Evolutionary conservation across 2,329 filamentous ascomycete genomes (phyloP).

Genomic region (Tolypocladium amazonense): DNA sequence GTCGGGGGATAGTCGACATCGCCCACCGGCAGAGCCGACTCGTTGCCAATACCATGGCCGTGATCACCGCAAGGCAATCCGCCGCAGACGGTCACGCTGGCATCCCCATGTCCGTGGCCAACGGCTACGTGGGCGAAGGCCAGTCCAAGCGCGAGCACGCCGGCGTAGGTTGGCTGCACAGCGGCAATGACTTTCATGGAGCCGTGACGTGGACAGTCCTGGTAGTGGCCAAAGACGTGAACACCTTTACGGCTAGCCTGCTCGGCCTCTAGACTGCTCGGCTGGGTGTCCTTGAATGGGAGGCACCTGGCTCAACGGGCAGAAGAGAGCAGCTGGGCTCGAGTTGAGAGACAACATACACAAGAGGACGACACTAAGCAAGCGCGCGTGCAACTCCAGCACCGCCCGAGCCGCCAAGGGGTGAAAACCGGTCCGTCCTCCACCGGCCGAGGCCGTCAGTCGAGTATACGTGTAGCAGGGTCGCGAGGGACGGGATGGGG

Average conservation of each 20-base stretch:
- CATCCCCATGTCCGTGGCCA: neutral
- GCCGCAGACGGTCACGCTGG: conserved; percentile 3
- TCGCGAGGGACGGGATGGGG: neutral
- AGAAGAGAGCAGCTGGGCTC: neutral
- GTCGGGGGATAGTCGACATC: conserved; percentile 30
- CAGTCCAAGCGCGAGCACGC: neutral
- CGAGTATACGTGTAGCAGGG: neutral
- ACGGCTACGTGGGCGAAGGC: neutral
- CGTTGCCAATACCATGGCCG: conserved; percentile 9
- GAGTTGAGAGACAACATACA: neutral
- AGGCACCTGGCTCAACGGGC: neutral
- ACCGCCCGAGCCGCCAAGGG: neutral
- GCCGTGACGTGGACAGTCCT: neutral
- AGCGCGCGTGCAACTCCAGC: neutral
- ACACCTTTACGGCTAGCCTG: neutral
- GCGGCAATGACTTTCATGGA: neutral
- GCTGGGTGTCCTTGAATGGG: neutral
- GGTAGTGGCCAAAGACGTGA: neutral
- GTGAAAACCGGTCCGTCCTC: neutral
- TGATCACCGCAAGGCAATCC: conserved; percentile 2
- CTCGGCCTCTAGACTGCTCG: neutral
- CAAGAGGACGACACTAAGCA: neutral
- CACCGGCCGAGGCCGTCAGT: neutral
- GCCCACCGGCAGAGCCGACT: conserved; percentile 7
- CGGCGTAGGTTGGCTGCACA: neutral